These are phyloP conservation scores for Chloromonas sp. DNA, from an alignment of 163 green algal species.

Conservation along the genomic window DNA sequence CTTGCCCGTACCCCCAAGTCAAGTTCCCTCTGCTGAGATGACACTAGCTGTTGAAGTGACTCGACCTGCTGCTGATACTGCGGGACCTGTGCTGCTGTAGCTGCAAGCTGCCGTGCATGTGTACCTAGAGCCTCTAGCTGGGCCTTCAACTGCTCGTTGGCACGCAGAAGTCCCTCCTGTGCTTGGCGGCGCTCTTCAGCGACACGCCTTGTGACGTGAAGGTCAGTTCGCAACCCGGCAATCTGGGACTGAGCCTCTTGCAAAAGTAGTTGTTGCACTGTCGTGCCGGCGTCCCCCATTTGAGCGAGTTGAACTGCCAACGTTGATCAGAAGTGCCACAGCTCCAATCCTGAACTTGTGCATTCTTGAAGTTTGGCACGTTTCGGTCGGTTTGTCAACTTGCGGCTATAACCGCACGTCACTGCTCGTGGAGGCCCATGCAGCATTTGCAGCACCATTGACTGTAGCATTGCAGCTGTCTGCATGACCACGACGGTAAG, in stretches of 20 bases:
- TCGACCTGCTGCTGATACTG: background rate
- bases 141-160: background rate
- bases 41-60: background rate
- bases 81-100: background rate
- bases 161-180: background rate
- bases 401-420: too few species aligned
- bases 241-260: background rate
- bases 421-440: too few species aligned
- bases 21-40: background rate
- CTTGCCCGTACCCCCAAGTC: background rate
- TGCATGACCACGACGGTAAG: too few species aligned
- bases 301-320: too few species aligned
- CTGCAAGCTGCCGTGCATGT: too few species aligned
- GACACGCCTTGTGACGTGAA: background rate
- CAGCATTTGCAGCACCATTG: too few species aligned
- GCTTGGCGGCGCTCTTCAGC: background rate
- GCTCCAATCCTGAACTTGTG: too few species aligned
- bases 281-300: too few species aligned
- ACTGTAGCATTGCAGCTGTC: too few species aligned
- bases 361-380: too few species aligned
- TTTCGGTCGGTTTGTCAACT: too few species aligned
- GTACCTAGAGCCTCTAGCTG: background rate
- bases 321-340: too few species aligned
- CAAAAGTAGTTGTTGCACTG: background rate
- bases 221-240: background rate